Evolutionary conservation across 768 basidiomycete species (phyloP).

Genomic region (Coprinopsis strossmayeri): DNA sequence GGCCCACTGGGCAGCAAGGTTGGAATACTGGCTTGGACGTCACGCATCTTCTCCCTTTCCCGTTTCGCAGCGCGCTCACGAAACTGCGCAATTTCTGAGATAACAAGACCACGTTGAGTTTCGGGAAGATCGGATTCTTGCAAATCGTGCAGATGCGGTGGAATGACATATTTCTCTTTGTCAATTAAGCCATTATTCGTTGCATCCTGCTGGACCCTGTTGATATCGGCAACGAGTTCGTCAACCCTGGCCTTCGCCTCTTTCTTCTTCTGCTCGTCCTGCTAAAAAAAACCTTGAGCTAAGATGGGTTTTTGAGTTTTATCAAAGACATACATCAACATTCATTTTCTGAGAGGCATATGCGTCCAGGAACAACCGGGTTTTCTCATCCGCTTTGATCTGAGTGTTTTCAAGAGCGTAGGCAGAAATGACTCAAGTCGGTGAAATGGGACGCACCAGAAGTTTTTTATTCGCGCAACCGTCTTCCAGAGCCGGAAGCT

Average conservation of each 20-base stretch:
- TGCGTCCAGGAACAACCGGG: slow-evolving; percentile 78
- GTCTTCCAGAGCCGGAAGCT: slow-evolving; percentile 48
- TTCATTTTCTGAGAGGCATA: slow-evolving; percentile 74
- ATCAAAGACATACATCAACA: slow-evolving; percentile 61
- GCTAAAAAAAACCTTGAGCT: slow-evolving; percentile 32
- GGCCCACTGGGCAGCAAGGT: slow-evolving; percentile 61
- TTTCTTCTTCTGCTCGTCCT: slow-evolving; percentile 59
- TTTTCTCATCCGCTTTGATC: slow-evolving; percentile 98
- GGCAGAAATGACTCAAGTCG: slow-evolving; percentile 34
- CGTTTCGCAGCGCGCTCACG: slow-evolving; percentile 89
- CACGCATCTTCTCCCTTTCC: slow-evolving; percentile 83
- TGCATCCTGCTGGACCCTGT: slow-evolving; percentile 64
- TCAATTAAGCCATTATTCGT: slow-evolving; percentile 69
- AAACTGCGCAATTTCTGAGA: slow-evolving; percentile 95
- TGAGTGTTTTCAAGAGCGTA: slow-evolving; percentile 33
- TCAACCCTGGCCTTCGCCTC: slow-evolving; percentile 62
- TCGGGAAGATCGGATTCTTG: slow-evolving; percentile 97
- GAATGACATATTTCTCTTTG: slow-evolving; percentile 85
- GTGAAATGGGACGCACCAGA: slow-evolving; percentile 49
- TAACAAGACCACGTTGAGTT: slow-evolving; percentile 84
- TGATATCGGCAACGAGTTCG: slow-evolving; percentile 64
- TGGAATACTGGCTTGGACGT: slow-evolving; percentile 57
- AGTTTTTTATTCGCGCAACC: slow-evolving; percentile 46
- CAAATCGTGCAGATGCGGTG: slow-evolving; percentile 94
- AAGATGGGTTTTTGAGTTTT: neutral